Conservation (phyloP, 306 rosid genomes). For the Citrullus amarus region DNA sequence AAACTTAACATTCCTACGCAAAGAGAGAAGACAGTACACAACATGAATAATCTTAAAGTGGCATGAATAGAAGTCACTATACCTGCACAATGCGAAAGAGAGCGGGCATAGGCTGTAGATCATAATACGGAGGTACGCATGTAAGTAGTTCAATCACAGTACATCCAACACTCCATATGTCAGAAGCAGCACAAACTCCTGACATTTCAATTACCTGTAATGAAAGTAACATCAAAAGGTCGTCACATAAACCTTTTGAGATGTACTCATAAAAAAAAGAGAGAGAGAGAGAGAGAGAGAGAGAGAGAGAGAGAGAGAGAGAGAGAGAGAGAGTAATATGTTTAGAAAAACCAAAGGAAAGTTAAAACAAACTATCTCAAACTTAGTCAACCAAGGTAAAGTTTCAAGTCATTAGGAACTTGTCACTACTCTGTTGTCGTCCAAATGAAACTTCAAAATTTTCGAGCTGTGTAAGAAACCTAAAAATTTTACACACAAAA, state of each 20-base stretch:
- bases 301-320: too few species aligned
- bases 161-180: slow-evolving; percentile 99
- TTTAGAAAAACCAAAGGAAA: background rate
- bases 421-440: background rate
- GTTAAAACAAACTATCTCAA: background rate
- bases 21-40: background rate
- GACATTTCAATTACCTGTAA: slow-evolving; percentile 99
- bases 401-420: background rate
- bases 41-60: background rate
- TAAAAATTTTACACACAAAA: background rate
- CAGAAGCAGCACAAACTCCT: slow-evolving; percentile 99
- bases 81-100: slow-evolving; percentile 99
- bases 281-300: too few species aligned
- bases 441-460: background rate
- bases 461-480: background rate
- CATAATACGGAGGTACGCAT: slow-evolving; percentile 94
- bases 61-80: background rate
- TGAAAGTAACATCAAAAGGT: background rate
- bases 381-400: background rate
- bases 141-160: slow-evolving; percentile 98
- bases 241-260: background rate
- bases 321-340: too few species aligned
- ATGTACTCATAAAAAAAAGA: too few species aligned
- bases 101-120: slow-evolving; percentile 99
- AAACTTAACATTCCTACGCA: background rate